These are phyloP conservation scores for Boletus subparvulus DNA, from an alignment of 768 basidiomycete species.

Conservation along the genomic window DNA sequence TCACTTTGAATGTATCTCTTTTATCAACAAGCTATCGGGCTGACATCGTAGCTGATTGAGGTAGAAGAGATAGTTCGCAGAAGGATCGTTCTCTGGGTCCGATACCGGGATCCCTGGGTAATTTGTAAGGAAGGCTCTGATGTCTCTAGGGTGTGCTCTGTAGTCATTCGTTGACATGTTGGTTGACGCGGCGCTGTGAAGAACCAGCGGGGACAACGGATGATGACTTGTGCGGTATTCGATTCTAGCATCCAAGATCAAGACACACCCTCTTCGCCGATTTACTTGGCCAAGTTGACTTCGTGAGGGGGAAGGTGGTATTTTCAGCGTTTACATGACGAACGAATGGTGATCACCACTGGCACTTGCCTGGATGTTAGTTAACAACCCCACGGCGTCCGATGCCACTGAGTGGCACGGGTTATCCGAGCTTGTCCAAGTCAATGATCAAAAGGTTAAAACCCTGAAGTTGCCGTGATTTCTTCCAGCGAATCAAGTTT, in stretches of 20 bases:
- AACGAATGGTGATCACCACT: not conserved
- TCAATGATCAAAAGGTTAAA: constrained; percentile 23
- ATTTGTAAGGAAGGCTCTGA: constrained; percentile 25
- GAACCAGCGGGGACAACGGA: constrained; percentile 13
- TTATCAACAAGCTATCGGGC: constrained; percentile 61
- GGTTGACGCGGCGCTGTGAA: not conserved
- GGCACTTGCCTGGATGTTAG: constrained; percentile 3
- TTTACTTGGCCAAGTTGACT: not conserved
- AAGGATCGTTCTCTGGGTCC: constrained; percentile 6
- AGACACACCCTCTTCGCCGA: not conserved
- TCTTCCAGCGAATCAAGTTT: not conserved
- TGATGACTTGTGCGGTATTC: constrained; percentile 1
- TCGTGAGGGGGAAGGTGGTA: not conserved
- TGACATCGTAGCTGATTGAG: constrained; percentile 52
- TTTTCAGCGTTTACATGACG: not conserved
- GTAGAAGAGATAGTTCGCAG: constrained; percentile 62
- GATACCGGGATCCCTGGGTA: constrained; percentile 19
- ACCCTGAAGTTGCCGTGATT: constrained; percentile 12
- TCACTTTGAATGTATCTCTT: constrained; percentile 62
- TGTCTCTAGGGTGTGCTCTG: constrained; percentile 20
- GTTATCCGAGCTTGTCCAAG: constrained; percentile 1
- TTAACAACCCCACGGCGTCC: not conserved
- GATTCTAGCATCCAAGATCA: not conserved
- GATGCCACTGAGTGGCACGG: not conserved
- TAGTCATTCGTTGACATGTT: constrained; percentile 14